phyloP scores from a whole-genome alignment of 1,284 basidiomycete genomes.

The Cutaneotrichosporon mucoides region DNA sequence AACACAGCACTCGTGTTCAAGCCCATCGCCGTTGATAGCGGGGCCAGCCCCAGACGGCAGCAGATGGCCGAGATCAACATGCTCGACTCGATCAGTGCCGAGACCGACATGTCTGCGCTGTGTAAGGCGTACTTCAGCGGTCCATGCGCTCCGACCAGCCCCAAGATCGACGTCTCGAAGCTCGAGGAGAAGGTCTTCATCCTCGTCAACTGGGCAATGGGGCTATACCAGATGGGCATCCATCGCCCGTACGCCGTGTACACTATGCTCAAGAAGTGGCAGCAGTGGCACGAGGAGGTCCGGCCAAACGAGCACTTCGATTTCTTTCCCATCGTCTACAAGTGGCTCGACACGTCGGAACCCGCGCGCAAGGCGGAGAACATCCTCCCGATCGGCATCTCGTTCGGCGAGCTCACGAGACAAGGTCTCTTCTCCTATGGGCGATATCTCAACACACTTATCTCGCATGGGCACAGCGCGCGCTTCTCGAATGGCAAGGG shows the following conservation, averaged over 20 bases:
- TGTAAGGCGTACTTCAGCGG: slow-evolving; percentile 60
- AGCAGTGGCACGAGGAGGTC: slow-evolving; percentile 49
- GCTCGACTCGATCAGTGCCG: slow-evolving; percentile 71
- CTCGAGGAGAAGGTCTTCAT: slow-evolving; percentile 63
- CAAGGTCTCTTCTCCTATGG: slow-evolving; percentile 74
- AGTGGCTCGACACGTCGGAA: slow-evolving; percentile 73
- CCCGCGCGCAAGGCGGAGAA: slow-evolving; percentile 60
- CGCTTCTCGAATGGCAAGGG: slow-evolving; percentile 16
- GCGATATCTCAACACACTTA: slow-evolving; percentile 76
- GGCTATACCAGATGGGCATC: slow-evolving; percentile 74
- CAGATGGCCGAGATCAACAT: slow-evolving; percentile 76
- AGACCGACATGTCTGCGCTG: slow-evolving; percentile 59
- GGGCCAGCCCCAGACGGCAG: slow-evolving; percentile 41
- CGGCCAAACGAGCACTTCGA: slow-evolving; percentile 26
- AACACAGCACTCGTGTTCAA: slow-evolving; percentile 74
- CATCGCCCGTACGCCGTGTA: slow-evolving; percentile 78
- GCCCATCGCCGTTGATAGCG: slow-evolving; percentile 54
- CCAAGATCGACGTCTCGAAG: slow-evolving; percentile 50
- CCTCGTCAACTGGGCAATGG: slow-evolving; percentile 81
- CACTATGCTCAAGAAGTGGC: slow-evolving; percentile 68
- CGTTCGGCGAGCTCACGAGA: slow-evolving; percentile 75
- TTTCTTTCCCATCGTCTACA: slow-evolving; percentile 58
- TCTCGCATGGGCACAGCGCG: slow-evolving; percentile 61
- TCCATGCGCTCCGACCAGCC: slow-evolving; percentile 35
- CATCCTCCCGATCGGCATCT: slow-evolving; percentile 61